Evolutionary conservation across 2,329 filamentous ascomycete species (phyloP), one percentile per base, ranked within the genome.

Genomic region (Talaromyces rugulosus): DNA sequence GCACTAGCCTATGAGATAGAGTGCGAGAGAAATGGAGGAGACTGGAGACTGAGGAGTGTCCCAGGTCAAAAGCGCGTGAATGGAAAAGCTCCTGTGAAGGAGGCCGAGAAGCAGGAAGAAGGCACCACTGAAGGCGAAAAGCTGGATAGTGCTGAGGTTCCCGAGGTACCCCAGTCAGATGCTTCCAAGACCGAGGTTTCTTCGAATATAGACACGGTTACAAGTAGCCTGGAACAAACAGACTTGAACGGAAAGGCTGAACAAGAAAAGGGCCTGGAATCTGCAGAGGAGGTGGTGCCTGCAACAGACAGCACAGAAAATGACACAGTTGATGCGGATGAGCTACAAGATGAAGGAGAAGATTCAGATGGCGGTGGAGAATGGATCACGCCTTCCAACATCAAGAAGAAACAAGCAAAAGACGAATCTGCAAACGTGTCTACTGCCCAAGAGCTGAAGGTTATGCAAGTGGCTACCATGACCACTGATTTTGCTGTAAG

Each of bases 1-100:
- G 95, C 94, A 8, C 80, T 99, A 61, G 90, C 92, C 0, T 98
- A 98, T 74, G 95, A 99, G 74, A 74, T 98, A n/a, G 94, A 98
- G 70, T 90, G 91, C 70, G 93, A 98, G 80, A 82, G 88, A 62
- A 96, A 96, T 73, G 87, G 88, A n/a, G 93, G 93, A 1, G 88
- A 96, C 73, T 96, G 91, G 89, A 85, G 93, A 63, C 71, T 97
- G 74, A 83, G 93, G 64, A 90, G 85, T 62, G 83, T 85, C 3
- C 94, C 94, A 0, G 89, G 88, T 0, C 92, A 96, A 74, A 93
- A 92, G 75, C 75, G 84, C 1, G 72, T 93, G 61, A 94, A 94
- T 72, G 90, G 90, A 3, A 83, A 83, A 66, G 85, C 87, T 8
- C 85, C 87, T 0, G 74, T 70, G 1, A 81, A 78, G 64, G 74